Percentiles rank a stretch among this genome's conserved stretches.
Evolutionary conservation across 2,329 filamentous ascomycete genomes (phyloP).

Genomic region (Aureobasidium subglaciale): DNA sequence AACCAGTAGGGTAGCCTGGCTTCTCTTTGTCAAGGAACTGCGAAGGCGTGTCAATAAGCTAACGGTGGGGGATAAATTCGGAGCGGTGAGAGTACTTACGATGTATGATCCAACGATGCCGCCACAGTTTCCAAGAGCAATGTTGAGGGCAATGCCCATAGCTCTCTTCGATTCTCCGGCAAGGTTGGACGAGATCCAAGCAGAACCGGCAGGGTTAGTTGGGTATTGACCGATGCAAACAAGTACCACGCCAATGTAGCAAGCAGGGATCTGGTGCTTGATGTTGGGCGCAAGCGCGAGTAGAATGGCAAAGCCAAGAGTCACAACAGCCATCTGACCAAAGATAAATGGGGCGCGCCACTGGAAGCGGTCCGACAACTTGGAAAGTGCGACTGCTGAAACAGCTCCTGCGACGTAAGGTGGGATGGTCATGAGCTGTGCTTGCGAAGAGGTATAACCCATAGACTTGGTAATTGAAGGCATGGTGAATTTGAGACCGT

Average conservation of each 20-base stretch:
- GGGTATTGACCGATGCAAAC: constrained; percentile 50
- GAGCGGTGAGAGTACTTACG: background rate
- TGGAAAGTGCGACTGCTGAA: constrained; percentile 23
- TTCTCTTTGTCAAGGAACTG: constrained; percentile 29
- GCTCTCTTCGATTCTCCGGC: constrained; percentile 48
- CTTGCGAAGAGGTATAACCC: constrained; percentile 21
- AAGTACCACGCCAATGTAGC: constrained; percentile 30
- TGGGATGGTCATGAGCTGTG: constrained; percentile 25
- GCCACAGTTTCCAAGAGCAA: constrained; percentile 40
- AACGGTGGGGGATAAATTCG: no score
- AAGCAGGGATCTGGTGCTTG: constrained; percentile 34
- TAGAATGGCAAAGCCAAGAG: constrained; percentile 28
- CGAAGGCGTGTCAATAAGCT: background rate
- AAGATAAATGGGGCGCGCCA: constrained; percentile 29
- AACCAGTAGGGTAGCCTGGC: constrained; percentile 32
- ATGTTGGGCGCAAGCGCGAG: constrained; percentile 18
- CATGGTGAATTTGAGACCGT: constrained; percentile 22
- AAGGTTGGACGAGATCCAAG: constrained; percentile 55
- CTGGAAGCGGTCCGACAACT: constrained; percentile 23
- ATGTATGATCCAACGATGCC: constrained; percentile 58
- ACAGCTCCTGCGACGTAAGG: constrained; percentile 27
- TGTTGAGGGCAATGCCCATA: constrained; percentile 51
- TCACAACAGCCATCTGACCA: constrained; percentile 33
- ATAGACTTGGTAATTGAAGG: constrained; percentile 18
- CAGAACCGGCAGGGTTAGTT: constrained; percentile 48